Percentiles rank a stretch among this genome's conserved stretches.
Conservation (phyloP, 805 yeast genomes). For the Starmerella cellae region DNA sequence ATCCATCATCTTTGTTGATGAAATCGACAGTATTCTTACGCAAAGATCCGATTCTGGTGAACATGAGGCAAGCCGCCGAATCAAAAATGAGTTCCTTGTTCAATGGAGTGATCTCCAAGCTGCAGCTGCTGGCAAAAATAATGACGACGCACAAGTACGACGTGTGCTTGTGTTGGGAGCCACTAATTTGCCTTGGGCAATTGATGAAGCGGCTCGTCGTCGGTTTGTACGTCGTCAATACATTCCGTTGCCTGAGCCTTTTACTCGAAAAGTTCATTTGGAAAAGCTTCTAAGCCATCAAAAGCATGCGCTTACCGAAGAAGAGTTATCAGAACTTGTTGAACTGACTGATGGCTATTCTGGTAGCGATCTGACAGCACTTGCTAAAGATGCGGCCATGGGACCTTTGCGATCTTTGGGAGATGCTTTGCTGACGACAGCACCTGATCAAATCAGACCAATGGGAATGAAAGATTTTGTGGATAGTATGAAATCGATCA, state of each 20-base stretch:
- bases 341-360: constrained; percentile 67
- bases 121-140: constrained; percentile 67
- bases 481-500: constrained; percentile 59
- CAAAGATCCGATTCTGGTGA: constrained; percentile 65
- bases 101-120: constrained; percentile 90
- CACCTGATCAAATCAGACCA: constrained; percentile 67
- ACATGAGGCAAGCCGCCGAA: constrained; percentile 77
- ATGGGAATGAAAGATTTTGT: constrained; percentile 60
- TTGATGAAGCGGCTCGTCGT: constrained; percentile 89
- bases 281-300: constrained; percentile 55
- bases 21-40: constrained; percentile 80
- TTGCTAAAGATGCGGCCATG: constrained; percentile 97
- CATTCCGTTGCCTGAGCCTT: constrained; percentile 84
- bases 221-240: constrained; percentile 84
- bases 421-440: constrained; percentile 55
- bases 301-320: constrained; percentile 51
- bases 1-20: constrained; percentile 88
- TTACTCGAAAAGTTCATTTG: constrained; percentile 64
- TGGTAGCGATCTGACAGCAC: constrained; percentile 86
- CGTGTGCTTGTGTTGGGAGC: constrained; percentile 88
- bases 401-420: constrained; percentile 88
- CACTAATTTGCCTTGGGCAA: constrained; percentile 92
- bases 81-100: constrained; percentile 82
- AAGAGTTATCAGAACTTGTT: constrained; percentile 48
- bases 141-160: constrained; percentile 35